Evolutionary conservation across 2,329 filamentous ascomycete genomes (phyloP).

Genomic region (Ophiostoma australiae): DNA sequence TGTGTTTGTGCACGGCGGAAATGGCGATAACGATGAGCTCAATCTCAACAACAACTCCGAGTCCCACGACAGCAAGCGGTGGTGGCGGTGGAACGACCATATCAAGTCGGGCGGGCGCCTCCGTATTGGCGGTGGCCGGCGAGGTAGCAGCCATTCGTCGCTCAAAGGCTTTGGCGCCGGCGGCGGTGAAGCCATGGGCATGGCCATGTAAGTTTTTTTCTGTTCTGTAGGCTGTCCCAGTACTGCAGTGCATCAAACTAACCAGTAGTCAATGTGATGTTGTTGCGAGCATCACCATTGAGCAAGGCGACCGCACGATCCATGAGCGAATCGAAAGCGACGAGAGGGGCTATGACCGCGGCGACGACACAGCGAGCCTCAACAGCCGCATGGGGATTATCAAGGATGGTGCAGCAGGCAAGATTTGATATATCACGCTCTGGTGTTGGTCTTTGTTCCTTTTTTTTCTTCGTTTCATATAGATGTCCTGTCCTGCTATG

Average conservation of each 20-base stretch:
- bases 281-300: constrained; percentile 41
- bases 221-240: neutral
- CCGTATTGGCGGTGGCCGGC: constrained; percentile 26
- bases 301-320: constrained; percentile 29
- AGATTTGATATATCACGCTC: neutral
- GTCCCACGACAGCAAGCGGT: neutral
- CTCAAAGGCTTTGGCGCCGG: constrained; percentile 20
- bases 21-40: constrained; percentile 37
- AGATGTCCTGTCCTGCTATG: neutral
- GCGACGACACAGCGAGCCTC: constrained; percentile 26
- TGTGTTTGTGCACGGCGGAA: constrained; percentile 34
- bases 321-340: neutral
- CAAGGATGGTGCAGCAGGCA: constrained; percentile 18
- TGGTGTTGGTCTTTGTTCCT: neutral
- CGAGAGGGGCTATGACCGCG: neutral
- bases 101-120: constrained; percentile 34
- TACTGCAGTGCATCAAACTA: neutral
- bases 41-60: neutral
- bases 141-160: constrained; percentile 22
- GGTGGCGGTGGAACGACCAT: neutral
- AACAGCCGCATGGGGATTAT: constrained; percentile 30
- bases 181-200: constrained; percentile 22
- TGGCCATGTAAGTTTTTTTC: constrained; percentile 22
- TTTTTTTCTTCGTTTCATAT: neutral
- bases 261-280: constrained; percentile 40